Evolutionary conservation across 495 filamentous ascomycete species (phyloP).

Genomic region (Penicillium paxilli): DNA sequence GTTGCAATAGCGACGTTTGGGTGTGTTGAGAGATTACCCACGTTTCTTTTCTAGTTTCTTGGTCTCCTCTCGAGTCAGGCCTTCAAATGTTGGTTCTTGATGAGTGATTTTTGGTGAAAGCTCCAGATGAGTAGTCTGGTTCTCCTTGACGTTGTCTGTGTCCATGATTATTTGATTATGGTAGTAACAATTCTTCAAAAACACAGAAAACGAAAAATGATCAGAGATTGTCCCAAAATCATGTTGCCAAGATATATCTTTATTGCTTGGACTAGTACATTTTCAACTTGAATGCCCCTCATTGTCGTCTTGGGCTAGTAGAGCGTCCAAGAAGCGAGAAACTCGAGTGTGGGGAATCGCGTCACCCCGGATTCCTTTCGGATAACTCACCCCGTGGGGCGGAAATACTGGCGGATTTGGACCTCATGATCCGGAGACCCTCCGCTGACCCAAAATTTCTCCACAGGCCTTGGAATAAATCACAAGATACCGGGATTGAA

Average conservation of each 20-base stretch:
- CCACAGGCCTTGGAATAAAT: too few relatives aligned
- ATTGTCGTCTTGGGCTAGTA: background rate
- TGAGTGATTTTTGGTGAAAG: background rate
- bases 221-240: background rate
- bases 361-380: background rate
- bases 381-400: background rate
- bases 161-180: background rate
- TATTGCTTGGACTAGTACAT: background rate
- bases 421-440: background rate
- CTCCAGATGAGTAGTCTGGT: slow-evolving; percentile 1
- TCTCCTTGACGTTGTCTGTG: background rate
- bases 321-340: background rate
- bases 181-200: background rate
- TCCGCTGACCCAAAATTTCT: background rate
- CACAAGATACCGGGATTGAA: too few relatives aligned
- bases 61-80: background rate
- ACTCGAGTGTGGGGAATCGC: background rate
- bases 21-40: background rate
- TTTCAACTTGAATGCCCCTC: background rate
- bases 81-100: slow-evolving; percentile 1
- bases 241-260: background rate
- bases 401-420: background rate
- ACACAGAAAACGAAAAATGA: background rate
- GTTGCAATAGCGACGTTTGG: background rate
- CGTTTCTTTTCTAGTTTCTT: slow-evolving; percentile 1